Base-by-base conservation (phyloP, 2,329 filamentous ascomycete genomes). In the Daldinia eschscholtzii region DNA sequence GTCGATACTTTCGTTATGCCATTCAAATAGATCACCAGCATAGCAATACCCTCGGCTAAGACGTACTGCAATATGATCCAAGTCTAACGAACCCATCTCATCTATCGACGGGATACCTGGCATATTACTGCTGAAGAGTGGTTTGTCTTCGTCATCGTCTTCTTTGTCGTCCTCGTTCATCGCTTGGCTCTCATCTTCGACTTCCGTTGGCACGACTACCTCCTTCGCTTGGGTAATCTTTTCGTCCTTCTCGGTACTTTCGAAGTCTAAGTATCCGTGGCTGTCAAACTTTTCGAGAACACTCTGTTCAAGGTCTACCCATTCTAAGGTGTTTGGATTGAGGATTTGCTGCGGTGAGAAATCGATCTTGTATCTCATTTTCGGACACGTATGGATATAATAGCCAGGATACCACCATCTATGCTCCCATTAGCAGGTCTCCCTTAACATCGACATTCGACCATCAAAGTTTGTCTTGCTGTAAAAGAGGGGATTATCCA, bases 351-450 rank as follows among this genome's bases (percentile, higher is more conserved):
- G 91, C 1, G 92, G 92, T 10, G 85, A 83, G 77, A 92, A 96
- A 76, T 94, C 91, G 65, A 90, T 91, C 82, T 96, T 96, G 83
- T 96, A 96, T 73, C 86, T 85, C 93, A 96, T 95, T 82, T 96
- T 96, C 60, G 87, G 84, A 75, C 92, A 95, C 61, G 83, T 89
- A 78, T 94, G 92, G 66, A 96, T 95, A 75, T 95, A 96, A 79
- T 89, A 95, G 5, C 93, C 90, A 5, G 86, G 91, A 80, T 95
- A 96, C 86, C 93, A 96, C 84, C 88, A 93, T 48, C 69, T 71
- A n/a, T 7, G 52, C 13, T 2, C 30, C n/a, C 13, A 41, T 71
- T 33, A 71, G 39, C 30, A 56, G 23, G 12, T 46, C 15, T 26
- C 37, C 3, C 3, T 33, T 2, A 35, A 48, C 7, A 4, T 3